phyloP scores from a whole-genome alignment of 306 rosid genomes.

The Pterocarpus santalinus region DNA sequence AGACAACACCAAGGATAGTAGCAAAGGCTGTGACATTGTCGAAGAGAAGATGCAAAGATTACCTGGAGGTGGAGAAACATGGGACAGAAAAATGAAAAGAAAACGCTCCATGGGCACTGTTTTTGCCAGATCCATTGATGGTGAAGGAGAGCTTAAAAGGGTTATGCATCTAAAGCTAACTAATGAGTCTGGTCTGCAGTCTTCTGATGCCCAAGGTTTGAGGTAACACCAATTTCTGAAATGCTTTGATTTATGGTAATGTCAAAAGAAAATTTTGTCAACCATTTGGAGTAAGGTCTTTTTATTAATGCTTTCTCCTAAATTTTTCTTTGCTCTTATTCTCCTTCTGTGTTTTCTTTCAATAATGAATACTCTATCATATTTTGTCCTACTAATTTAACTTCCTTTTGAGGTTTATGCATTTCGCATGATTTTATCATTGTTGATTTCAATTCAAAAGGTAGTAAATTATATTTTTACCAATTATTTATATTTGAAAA shows the following conservation, averaged over 20 bases:
- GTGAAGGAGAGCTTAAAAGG: constrained; percentile 73
- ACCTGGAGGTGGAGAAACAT: constrained; percentile 77
- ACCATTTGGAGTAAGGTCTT: not conserved
- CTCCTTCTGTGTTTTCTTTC: not conserved
- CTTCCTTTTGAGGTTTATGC: too few species aligned
- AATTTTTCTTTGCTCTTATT: too few species aligned
- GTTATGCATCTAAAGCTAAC: constrained; percentile 68
- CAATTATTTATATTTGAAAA: too few species aligned
- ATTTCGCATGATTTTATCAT: too few species aligned
- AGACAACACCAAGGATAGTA: constrained; percentile 65
- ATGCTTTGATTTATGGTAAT: constrained; percentile 37
- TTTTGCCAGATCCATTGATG: constrained; percentile 66
- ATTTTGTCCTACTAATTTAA: not conserved
- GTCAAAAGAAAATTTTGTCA: not conserved
- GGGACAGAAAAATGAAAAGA: constrained; percentile 85
- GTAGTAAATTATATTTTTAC: too few species aligned
- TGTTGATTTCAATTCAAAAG: too few species aligned
- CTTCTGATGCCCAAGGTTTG: constrained; percentile 69
- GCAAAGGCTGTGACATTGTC: constrained; percentile 70
- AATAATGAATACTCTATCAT: not conserved
- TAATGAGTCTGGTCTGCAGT: constrained; percentile 63
- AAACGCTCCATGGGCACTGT: constrained; percentile 74
- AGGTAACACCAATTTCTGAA: constrained; percentile 60
- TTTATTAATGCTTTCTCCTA: not conserved
- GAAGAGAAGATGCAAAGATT: constrained; percentile 80